Percentiles rank a stretch among this genome's conserved stretches.
Conservation (phyloP, 345 rosid species). For the Brassica incana region DNA sequence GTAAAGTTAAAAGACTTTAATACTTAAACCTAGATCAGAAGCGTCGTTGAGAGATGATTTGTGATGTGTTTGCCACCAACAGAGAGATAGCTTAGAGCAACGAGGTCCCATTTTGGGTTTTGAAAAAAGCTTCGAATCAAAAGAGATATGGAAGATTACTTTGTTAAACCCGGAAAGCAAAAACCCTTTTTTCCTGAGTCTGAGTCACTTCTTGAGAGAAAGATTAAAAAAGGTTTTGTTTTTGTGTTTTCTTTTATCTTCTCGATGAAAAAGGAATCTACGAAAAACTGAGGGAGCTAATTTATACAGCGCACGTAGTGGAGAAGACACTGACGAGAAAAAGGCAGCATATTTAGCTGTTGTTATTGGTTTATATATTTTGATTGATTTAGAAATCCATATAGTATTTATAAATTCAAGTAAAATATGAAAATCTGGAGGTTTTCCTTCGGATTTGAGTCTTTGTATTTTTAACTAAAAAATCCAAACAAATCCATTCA, state of each 20-base stretch:
- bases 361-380: too few species aligned
- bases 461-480: too few species aligned
- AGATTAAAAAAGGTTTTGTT: background rate
- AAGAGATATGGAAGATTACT: slow-evolving; percentile 9
- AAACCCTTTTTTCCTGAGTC: slow-evolving; percentile 26
- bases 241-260: background rate
- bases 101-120: slow-evolving; percentile 72
- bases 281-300: slow-evolving; percentile 30
- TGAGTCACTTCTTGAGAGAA: slow-evolving; percentile 25
- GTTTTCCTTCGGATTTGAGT: too few species aligned
- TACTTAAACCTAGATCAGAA: slow-evolving; percentile 59
- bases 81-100: slow-evolving; percentile 85
- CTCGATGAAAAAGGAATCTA: slow-evolving; percentile 37
- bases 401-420: too few species aligned
- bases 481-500: too few species aligned
- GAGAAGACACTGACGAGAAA: slow-evolving; percentile 42
- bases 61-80: slow-evolving; percentile 81
- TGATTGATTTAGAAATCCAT: too few species aligned
- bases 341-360: slow-evolving; percentile 5
- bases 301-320: slow-evolving; percentile 29
- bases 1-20: slow-evolving; percentile 22
- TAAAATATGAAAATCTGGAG: too few species aligned
- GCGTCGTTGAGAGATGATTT: slow-evolving; percentile 59
- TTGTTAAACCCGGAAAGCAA: slow-evolving; percentile 34
- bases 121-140: slow-evolving; percentile 2